Evolutionary conservation across 352 stramenopile species (phyloP).

Genomic region (Globisporangium carolinianum): DNA sequence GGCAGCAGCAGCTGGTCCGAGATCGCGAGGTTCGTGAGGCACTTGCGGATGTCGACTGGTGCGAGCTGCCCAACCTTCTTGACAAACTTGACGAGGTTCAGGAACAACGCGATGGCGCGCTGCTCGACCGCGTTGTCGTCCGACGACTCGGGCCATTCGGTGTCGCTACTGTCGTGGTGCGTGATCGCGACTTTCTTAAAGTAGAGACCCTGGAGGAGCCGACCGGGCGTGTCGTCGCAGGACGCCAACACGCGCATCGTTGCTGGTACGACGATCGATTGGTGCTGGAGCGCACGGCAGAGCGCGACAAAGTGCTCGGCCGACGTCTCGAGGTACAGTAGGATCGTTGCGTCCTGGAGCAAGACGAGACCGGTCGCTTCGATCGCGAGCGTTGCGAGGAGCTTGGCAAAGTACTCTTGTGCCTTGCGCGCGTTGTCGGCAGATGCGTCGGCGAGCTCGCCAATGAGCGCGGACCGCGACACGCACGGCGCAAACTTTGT

Average conservation of each 20-base stretch:
- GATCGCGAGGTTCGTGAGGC: constrained; percentile 46
- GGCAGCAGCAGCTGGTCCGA: constrained; percentile 60
- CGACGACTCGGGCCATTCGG: constrained; percentile 28
- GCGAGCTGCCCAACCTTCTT: constrained; percentile 49
- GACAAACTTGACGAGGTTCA: constrained; percentile 53
- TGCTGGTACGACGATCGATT: constrained; percentile 28
- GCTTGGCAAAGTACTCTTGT: constrained; percentile 59
- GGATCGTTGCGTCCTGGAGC: constrained; percentile 39
- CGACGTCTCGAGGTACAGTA: constrained; percentile 57
- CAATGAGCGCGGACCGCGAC: constrained; percentile 40
- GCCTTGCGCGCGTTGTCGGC: constrained; percentile 45
- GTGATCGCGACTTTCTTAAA: constrained; percentile 53
- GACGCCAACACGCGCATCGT: constrained; percentile 54
- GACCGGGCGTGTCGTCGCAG: constrained; percentile 42
- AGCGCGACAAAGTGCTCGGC: constrained; percentile 48
- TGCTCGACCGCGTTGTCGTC: constrained; percentile 33
- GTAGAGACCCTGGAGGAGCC: constrained; percentile 54
- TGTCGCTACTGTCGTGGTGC: constrained; percentile 5
- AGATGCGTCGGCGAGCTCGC: constrained; percentile 24
- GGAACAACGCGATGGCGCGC: constrained; percentile 37
- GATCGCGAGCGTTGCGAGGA: constrained; percentile 46
- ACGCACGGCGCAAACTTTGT: constrained; percentile 38
- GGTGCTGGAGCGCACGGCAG: constrained; percentile 27
- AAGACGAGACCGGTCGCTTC: constrained; percentile 52
- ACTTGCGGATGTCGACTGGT: constrained; percentile 48